Percentiles rank a stretch among this genome's conserved stretches.
Evolutionary conservation across 331 rosid genomes (phyloP).

Genomic region (Rhamnella rubrinervis): DNA sequence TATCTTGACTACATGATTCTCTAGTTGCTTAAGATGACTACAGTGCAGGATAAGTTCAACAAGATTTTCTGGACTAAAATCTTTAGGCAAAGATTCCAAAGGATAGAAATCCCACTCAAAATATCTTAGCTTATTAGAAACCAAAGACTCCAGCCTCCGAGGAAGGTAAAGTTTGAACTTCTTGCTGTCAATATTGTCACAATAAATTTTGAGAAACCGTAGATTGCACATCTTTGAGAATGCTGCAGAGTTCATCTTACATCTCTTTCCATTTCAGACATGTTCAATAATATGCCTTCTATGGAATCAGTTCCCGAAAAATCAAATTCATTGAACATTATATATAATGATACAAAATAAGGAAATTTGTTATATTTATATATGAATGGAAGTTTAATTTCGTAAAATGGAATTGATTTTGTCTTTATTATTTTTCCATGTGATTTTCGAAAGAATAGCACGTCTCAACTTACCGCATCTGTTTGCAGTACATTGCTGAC

Average conservation of each 20-base stretch:
- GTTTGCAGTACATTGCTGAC: not conserved
- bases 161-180: not conserved
- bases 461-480: not conserved
- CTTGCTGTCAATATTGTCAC: no score
- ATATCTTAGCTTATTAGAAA: not conserved
- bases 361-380: not conserved
- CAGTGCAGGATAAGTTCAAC: not conserved
- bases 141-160: not conserved
- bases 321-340: not conserved
- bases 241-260: not conserved
- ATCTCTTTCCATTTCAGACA: not conserved
- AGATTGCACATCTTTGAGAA: not conserved
- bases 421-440: no score
- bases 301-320: not conserved
- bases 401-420: not conserved
- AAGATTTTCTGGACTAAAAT: not conserved
- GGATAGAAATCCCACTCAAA: not conserved
- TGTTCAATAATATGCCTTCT: not conserved
- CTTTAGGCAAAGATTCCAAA: not conserved
- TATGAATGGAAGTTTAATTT: not conserved
- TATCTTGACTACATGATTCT: not conserved
- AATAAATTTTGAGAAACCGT: not conserved
- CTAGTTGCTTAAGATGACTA: not conserved
- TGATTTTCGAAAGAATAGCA: not conserved
- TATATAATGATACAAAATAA: no score